These are phyloP conservation scores for Stephanodiscus minutulus DNA, from an alignment of 108 stramenopile species.

Conservation along the genomic window DNA sequence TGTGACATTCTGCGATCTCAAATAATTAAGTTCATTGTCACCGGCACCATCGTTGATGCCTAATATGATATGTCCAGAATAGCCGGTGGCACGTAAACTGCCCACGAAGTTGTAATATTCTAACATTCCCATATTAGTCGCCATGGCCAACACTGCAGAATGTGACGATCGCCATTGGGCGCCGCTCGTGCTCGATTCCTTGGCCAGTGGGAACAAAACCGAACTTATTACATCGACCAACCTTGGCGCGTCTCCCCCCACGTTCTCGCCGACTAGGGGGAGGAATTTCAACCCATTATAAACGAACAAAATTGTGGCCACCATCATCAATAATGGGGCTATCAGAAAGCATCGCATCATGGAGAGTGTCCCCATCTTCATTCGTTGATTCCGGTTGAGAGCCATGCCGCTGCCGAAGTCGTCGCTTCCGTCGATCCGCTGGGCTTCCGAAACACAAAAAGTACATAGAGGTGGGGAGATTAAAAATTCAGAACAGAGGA, in stretches of 20 bases:
- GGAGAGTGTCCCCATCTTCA: no score
- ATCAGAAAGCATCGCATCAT: no score
- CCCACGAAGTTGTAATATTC: conserved; percentile 55
- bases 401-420: no score
- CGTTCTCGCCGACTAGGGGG: background rate
- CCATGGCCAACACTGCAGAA: conserved; percentile 5
- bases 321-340: no score
- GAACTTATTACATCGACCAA: background rate
- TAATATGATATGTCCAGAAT: conserved; percentile 70
- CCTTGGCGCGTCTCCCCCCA: background rate
- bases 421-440: no score
- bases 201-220: background rate
- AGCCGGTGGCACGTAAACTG: conserved; percentile 68
- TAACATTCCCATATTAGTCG: background rate
- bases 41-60: conserved; percentile 47
- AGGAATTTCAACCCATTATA: no score
- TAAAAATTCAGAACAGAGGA: no score
- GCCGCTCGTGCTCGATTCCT: background rate
- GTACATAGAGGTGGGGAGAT: no score
- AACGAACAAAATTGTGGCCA: no score
- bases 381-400: no score
- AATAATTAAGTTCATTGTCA: conserved; percentile 36
- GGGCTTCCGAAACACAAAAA: no score
- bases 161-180: background rate
- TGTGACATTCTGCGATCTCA: conserved; percentile 62